Base-by-base conservation (phyloP, 768 basidiomycete species). In the Mycena olivaceomarginata region DNA sequence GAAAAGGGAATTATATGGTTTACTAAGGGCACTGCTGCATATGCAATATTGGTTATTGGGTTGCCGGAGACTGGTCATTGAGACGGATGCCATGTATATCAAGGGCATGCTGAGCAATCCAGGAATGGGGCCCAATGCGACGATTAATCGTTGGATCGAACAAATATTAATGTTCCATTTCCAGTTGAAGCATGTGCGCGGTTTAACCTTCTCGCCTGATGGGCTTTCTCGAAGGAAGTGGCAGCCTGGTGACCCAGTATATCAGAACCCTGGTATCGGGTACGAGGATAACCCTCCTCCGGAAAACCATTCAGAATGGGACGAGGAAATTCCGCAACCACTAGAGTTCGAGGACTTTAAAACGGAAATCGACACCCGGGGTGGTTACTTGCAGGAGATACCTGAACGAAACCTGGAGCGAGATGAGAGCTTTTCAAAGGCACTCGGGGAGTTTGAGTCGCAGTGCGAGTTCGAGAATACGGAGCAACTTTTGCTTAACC, bases 1-100 rank as follows among this genome's bases (percentile, higher is more conserved):
- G 2, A 51, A 51, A 9, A 12, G 48, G 18, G 48, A 51, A 20
- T 16, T 51, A 1, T 51, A 51, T 20, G 48, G 48, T 7, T 18
- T 51, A 18, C 2, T 16, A 51, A 15, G 48, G 13, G 83, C 82
- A 0, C 45, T 87, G 0, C 57, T 79, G 6, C 71, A 43, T 0
- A 57, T 31, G 31, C 31, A 31, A 31, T 31, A 31, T 31, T 31
- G 31, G 75, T 31, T 85, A 1, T 75, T 82, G 1, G 82, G 83
- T 0, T 67, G 70, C 0, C 66, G 82, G 8, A 84, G 86, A 5
- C 45, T 70, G 10, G 69, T 70, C 2, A 31, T 70, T 0, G 69
- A 84, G 16, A 76, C 78, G 0, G 80, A 82, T 22, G 82, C 82
- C 20, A 51, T 72, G 9, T 83, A 77, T 18, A 70, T 82, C 45